Base-by-base conservation (phyloP, 768 basidiomycete species). In the Suillus tomentosus region DNA sequence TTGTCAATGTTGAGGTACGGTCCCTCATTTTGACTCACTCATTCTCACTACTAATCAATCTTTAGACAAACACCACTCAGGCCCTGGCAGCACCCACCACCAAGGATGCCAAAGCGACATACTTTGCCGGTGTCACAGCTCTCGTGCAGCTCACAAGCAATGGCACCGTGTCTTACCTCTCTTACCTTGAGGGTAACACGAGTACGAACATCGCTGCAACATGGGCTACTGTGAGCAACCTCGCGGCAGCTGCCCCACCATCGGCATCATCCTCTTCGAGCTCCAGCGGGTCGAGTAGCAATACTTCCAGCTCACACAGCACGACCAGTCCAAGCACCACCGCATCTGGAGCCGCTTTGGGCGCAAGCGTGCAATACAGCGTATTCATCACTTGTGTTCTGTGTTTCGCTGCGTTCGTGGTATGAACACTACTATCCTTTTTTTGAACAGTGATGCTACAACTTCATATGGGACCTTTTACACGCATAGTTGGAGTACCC, bases 71-170 rank as follows among this genome's bases (percentile, higher is more conserved):
- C 77, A 82, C 84, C 9, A 92, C 91, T 2, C 79, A 84, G 65
- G 77, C 79, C 0, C 76, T 92, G 42, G 78, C 84, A 22, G 89
- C 85, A 36, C 91, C 91, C 1, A 70, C 81, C 0, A 76, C 77
- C 36, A 87, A 89, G 70, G 89, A 91, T 71, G 63, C 89, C 40
- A 66, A 71, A 4, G 84, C 89, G 10, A 81, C 79, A 9, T 92
- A 90, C 78, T 87, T 86, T 66, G 89, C 89, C 4, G 82, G 85
- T 39, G 81, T 80, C 55, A 77, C 75, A 39, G 80, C 87, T 1
- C 81, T 93, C 53, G 83, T 93, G 17, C 91, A 93, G 73, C 83
- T 93, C 34, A 80, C 87, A 48, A 85, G 83, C 31, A 78, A 78
- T 3, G 90, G 90, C 55, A 76, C 78, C 1, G 79, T 92, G 22